Base-by-base conservation (phyloP, 2,329 filamentous ascomycete genomes). In the Truncatella angustata region DNA sequence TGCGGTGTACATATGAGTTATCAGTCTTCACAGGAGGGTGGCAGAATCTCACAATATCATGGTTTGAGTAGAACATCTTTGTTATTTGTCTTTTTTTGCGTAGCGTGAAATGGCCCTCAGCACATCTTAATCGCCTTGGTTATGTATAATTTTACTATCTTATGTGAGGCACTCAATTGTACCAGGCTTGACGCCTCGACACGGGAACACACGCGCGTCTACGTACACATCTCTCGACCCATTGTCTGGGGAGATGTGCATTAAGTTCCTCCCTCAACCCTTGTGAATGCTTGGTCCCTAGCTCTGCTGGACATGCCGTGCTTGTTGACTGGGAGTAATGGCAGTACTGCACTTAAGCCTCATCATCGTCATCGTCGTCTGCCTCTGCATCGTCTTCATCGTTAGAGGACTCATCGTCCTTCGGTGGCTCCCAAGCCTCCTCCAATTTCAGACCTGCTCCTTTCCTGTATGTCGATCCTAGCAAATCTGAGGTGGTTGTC, bases 371-470 rank as follows among this genome's bases (percentile, higher is more conserved):
- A 0, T 78, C 73, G 0, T 79, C 76, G 0, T 75, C 75, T 1
- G 78, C 77, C 0, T 76, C 77, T 14, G 81, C 83, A 2, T 82
- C 82, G 18, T 86, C 83, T 4, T 81, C 77, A 42, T 82, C 80
- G 23, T 79, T 73, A 2, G 73, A 71, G 5, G 76, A 77, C 39
- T 82, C 81, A 24, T 79, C 73, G 2, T 73, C 71, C 9, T 76
- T 77, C 1, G 85, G 86, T 16, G 79, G 88, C 67, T 83, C 86
- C 88, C 80, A 93, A 0, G 88, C 88, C 66, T 92, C 88, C 68
- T 93, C 89, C 3, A 94, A 73, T 66, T 91, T 93, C 59, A 93
- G 73, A 0, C 89, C 88, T 67, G 90, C 90, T 52, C 88, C 88
- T 16, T 73, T 76, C 3, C 73, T 70, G 58, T 75, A 77, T 2